A percentile compares a stretch with the other conserved stretches of the same genome.
Evolutionary conservation across 345 rosid species (phyloP).

Genomic region (Hypericum perforatum): DNA sequence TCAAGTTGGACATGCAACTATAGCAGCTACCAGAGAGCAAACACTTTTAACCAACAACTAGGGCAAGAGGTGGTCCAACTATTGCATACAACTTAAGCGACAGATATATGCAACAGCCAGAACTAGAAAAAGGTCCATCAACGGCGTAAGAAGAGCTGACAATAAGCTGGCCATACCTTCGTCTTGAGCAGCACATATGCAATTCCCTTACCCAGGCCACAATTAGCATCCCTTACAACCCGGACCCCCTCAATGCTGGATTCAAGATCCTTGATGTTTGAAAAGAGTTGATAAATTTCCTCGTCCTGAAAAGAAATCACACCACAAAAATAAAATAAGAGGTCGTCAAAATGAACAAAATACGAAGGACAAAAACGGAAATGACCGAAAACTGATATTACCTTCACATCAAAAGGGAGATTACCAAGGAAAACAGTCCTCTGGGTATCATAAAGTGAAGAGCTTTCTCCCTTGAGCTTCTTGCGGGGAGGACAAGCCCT

Average conservation of each 20-base stretch:
- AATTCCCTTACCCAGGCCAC: constrained; percentile 86
- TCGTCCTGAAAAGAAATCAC: constrained; percentile 47
- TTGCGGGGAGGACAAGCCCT: constrained; percentile 96
- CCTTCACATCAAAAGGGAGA: constrained; percentile 97
- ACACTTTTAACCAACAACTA: no score
- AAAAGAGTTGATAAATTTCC: constrained; percentile 78
- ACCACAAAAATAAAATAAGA: constrained; percentile 3
- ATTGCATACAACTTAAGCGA: background rate
- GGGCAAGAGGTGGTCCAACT: no score
- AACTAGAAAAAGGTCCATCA: background rate
- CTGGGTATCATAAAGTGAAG: constrained; percentile 60
- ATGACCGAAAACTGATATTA: constrained; percentile 14
- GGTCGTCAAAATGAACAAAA: constrained; percentile 3
- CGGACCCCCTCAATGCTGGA: constrained; percentile 82
- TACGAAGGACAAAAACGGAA: background rate
- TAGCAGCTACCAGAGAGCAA: no score
- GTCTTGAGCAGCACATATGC: constrained; percentile 88
- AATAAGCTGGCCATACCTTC: constrained; percentile 36
- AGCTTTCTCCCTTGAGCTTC: constrained; percentile 54
- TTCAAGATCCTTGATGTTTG: constrained; percentile 43
- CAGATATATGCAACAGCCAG: background rate
- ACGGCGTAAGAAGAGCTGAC: background rate
- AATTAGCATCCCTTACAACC: constrained; percentile 73
- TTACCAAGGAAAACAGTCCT: constrained; percentile 88
- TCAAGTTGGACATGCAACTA: no score